These are phyloP conservation scores for Chaetomium fimeti DNA, from an alignment of 495 filamentous ascomycete species.

Conservation along the genomic window DNA sequence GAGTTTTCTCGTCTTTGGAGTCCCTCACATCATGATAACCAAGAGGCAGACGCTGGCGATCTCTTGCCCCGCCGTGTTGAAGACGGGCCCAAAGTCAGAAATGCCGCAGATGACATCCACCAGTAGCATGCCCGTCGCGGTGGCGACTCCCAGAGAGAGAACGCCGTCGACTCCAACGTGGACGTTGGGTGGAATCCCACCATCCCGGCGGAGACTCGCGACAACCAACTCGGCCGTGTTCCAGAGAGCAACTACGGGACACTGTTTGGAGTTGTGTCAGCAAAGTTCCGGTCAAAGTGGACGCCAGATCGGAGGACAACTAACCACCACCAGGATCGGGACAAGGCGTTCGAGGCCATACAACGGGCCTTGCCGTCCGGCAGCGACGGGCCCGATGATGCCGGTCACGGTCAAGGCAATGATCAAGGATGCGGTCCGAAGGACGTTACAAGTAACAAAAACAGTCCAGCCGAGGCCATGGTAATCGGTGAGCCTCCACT, in stretches of 20 bases:
- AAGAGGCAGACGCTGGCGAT: slow-evolving; percentile 18
- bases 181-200: slow-evolving; percentile 21
- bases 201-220: slow-evolving; percentile 6
- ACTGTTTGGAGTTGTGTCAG: slow-evolving; percentile 15
- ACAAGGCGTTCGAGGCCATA: slow-evolving; percentile 1
- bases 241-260: slow-evolving; percentile 20
- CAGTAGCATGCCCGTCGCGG: slow-evolving; percentile 8
- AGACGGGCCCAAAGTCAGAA: neutral
- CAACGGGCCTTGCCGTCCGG: neutral
- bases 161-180: slow-evolving; percentile 22
- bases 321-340: slow-evolving; percentile 13
- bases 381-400: slow-evolving; percentile 14
- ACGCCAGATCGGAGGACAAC: neutral
- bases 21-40: slow-evolving; percentile 22
- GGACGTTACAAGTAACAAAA: slow-evolving; percentile 22
- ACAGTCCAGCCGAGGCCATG: slow-evolving; percentile 14
- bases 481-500: slow-evolving; percentile 26
- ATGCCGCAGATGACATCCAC: slow-evolving; percentile 22
- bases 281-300: neutral
- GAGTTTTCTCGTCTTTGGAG: neutral
- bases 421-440: slow-evolving; percentile 24
- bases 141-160: slow-evolving; percentile 15
- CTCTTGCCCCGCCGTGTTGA: slow-evolving; percentile 12
- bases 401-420: slow-evolving; percentile 16
- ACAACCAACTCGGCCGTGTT: slow-evolving; percentile 25